Evolutionary conservation across 1,139 yeast species (phyloP).

Genomic region (Pichia inconspicua): DNA sequence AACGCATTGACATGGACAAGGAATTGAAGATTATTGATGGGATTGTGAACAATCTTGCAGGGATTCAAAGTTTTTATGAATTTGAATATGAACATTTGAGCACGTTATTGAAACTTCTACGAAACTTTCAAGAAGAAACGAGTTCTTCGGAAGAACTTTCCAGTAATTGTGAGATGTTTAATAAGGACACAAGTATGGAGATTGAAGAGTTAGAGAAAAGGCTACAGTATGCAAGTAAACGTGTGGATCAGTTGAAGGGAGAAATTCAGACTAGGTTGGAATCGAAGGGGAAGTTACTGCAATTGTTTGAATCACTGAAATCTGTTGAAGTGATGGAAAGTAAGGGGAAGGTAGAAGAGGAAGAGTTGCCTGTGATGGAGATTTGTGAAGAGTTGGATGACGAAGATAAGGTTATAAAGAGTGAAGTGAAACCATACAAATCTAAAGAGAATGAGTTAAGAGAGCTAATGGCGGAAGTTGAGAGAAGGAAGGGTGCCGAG

Average conservation of each 20-base stretch:
- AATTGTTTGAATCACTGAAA: conserved; percentile 26
- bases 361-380: conserved; percentile 57
- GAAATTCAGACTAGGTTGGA: conserved; percentile 40
- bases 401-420: conserved; percentile 53
- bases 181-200: conserved; percentile 33
- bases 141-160: conserved; percentile 16
- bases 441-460: conserved; percentile 10
- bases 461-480: conserved; percentile 1
- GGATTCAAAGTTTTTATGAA: conserved; percentile 21
- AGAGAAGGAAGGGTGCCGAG: not conserved
- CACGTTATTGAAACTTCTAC: conserved; percentile 13
- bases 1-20: conserved; percentile 15
- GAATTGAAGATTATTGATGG: conserved; percentile 22
- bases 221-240: conserved; percentile 31
- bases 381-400: conserved; percentile 82
- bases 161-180: conserved; percentile 14
- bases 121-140: conserved; percentile 9
- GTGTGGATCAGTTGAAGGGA: conserved; percentile 33
- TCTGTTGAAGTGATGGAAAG: conserved; percentile 15
- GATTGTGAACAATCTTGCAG: conserved; percentile 20
- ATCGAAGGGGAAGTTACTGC: conserved; percentile 31
- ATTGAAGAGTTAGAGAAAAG: conserved; percentile 36
- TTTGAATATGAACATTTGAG: conserved; percentile 20
- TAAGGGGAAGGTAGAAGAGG: too few relatives aligned
- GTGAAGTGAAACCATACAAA: conserved; percentile 30